Base-by-base conservation (phyloP, 2,329 filamentous ascomycete genomes). In the Claviceps humidiphila region DNA sequence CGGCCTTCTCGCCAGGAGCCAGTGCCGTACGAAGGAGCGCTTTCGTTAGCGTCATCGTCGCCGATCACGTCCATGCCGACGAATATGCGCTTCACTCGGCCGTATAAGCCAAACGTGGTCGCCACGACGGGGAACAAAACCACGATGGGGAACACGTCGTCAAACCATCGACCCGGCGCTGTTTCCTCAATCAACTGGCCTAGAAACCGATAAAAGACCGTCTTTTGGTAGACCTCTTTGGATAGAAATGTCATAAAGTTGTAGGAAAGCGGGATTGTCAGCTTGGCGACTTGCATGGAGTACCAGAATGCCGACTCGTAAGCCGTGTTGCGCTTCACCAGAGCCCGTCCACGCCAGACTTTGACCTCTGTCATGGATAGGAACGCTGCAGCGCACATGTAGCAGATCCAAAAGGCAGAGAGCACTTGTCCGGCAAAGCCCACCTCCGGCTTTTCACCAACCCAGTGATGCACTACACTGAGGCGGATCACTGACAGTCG, bases 231-330 rank as follows among this genome's bases (percentile, higher is more conserved):
- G 43, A 95, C 80, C 13, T 74, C 73, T 7, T 74, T 75, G 1
- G 87, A 85, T 22, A 96, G 70, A 64, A 97, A 91, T 0, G 91
- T 96, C 65, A 95, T 77, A 64, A 97, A 98, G 69, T 98, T 98
- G 78, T 95, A 98, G 4, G 87, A 84, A 8, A 98, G 76, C 1
- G 93, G 93, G 0, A 98, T 88, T 1, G 87, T 95, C 44, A 98
- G 80, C 61, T 90, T 88, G 50, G 93, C 91, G 11, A 96, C 87
- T 65, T 96, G 89, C 54, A 89, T 83, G 1, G 89, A 85, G 64
- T 97, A 98, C 89, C 94, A 98, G 59, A 91, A 94, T 0, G 93
- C 93, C 49, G 85, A 89, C 65, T 97, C 93, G 55, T 88, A 83
- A 54, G 94, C 91, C 0, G 93, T 98, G 63, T 95, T 93, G 53